A percentile compares a stretch with the other conserved stretches of the same genome.
These are phyloP conservation scores for Ophiostoma ips DNA, from an alignment of 2,329 filamentous ascomycete species.

Conservation along the genomic window DNA sequence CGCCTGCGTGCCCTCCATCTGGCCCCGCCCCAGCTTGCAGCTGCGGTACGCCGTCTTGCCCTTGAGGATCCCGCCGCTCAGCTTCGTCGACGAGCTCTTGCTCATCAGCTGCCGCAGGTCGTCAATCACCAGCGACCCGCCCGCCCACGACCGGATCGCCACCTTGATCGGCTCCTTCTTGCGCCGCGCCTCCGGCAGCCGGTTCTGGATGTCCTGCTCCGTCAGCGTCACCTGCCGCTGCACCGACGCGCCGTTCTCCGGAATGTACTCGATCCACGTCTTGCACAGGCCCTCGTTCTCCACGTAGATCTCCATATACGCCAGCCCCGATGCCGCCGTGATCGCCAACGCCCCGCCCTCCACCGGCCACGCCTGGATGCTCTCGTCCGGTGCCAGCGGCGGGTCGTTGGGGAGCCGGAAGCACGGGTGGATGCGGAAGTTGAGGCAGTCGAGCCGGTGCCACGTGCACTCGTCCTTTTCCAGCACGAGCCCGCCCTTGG, in stretches of 20 bases:
- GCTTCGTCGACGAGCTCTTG: conserved; percentile 58
- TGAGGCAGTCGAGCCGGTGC: conserved; percentile 79
- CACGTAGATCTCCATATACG: conserved; percentile 69
- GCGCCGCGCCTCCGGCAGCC: conserved; percentile 57
- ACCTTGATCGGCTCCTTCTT: conserved; percentile 51
- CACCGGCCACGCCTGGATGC: conserved; percentile 74
- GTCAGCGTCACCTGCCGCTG: conserved; percentile 61
- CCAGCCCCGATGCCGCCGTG: conserved; percentile 67
- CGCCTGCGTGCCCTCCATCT: conserved; percentile 54
- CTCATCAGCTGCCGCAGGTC: conserved; percentile 59
- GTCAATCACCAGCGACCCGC: conserved; percentile 60
- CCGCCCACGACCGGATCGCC: conserved; percentile 61
- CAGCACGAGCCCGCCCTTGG: conserved; percentile 61
- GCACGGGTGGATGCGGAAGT: conserved; percentile 80
- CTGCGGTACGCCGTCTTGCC: conserved; percentile 63
- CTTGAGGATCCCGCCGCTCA: conserved; percentile 48
- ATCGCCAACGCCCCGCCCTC: conserved; percentile 64
- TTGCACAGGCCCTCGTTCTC: conserved; percentile 72
- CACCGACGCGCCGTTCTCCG: conserved; percentile 40
- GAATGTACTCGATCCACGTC: conserved; percentile 66
- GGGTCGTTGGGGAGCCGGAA: conserved; percentile 73
- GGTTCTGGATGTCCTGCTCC: conserved; percentile 58
- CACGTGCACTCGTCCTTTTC: conserved; percentile 76
- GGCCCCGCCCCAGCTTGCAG: conserved; percentile 56
- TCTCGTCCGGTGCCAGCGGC: conserved; percentile 49